Base-by-base conservation (phyloP, 805 yeast genomes). In the Metschnikowia chrysomelidarum region DNA sequence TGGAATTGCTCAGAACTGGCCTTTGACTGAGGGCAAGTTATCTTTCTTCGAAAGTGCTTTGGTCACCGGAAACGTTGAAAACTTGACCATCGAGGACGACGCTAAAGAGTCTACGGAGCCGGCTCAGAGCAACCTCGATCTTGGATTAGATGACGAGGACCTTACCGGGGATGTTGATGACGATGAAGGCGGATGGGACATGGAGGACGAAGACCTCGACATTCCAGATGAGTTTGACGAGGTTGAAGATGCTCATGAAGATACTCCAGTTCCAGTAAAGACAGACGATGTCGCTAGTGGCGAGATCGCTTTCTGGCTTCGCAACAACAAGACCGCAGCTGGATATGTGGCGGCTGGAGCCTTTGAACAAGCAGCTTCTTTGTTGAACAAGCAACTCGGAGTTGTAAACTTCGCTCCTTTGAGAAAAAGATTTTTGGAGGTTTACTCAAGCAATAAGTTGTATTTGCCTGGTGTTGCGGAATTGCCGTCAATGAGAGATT, bases 261-360 rank as follows among this genome's bases (percentile, higher is more conserved):
- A 38, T 12, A 14, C 32, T 7, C 24, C 38, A 5, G 27, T 22
- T 10, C 17, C 35, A 7, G 34, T 29, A 11, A 39, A 36, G 36
- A 13, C 25, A 13, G 47, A 32, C 4, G 44, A 43, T 13, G 57
- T 64, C 43, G 71, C 58, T 40, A 72, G 71, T 11, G 75, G 75
- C 18, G 96, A 89, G 57, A 62, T 79, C 20, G 80, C 81, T 4
- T 61, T 62, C 40, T 94, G 99, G 98, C 75, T 86, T 19, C 82
- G 91, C 47, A 87, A 84, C 61, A 85, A 96, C 12, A 84, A 82
- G 44, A 75, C 89, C 37, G 87, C 97, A 4, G 97, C 96, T 19
- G 87, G 87, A 18, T 86, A 87, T 51, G 88, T 83, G 53, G 97
- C 98, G 2, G 88, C 96, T 2, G 99, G 99, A 51, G 85, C 94